Percentiles rank a stretch among this genome's conserved stretches.
phyloP scores from a whole-genome alignment of 345 rosid genomes.

The Limnanthes douglasii region DNA sequence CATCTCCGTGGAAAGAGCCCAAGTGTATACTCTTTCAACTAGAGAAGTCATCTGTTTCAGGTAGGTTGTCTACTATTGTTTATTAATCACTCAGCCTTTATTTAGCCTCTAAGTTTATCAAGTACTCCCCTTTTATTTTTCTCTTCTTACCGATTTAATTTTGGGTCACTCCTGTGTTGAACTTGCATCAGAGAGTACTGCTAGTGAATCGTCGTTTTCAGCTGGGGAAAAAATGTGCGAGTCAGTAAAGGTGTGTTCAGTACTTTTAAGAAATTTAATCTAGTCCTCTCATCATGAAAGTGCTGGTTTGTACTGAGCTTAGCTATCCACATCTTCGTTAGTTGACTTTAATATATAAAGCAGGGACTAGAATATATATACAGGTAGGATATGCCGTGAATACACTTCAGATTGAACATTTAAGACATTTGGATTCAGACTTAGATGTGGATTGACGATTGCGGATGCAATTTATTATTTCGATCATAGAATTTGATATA shows the following conservation, averaged over 20 bases:
- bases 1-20: slow-evolving; percentile 72
- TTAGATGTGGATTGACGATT: too few relatives aligned
- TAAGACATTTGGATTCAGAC: too few relatives aligned
- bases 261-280: neutral
- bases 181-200: slow-evolving; percentile 26
- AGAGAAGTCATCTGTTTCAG: slow-evolving; percentile 33
- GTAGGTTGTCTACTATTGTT: slow-evolving; percentile 18
- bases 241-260: slow-evolving; percentile 68
- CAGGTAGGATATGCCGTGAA: too few relatives aligned
- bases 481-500: too few relatives aligned
- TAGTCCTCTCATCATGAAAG: neutral
- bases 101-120: slow-evolving; percentile 8
- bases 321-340: too few relatives aligned
- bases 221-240: slow-evolving; percentile 77
- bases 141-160: neutral
- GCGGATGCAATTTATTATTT: too few relatives aligned
- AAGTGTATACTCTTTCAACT: slow-evolving; percentile 55
- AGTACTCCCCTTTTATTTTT: neutral
- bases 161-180: slow-evolving; percentile 3
- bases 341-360: too few relatives aligned
- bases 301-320: too few relatives aligned
- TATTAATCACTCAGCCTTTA: neutral
- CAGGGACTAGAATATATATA: too few relatives aligned
- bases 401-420: too few relatives aligned
- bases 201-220: slow-evolving; percentile 47